Conservation (phyloP, 768 basidiomycete genomes). For the Hericium coralloides region DNA sequence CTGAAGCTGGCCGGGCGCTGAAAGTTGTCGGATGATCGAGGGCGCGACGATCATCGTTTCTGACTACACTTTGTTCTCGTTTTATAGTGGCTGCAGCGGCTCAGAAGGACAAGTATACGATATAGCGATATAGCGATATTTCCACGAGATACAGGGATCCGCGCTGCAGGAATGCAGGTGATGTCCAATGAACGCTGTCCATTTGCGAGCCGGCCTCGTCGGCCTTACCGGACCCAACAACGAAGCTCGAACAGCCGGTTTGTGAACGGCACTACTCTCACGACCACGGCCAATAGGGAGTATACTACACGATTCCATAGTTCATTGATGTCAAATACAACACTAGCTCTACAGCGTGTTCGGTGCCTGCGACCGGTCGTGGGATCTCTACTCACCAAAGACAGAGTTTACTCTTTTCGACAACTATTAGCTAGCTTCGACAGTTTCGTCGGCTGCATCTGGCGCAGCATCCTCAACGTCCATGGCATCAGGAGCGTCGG, state of each 20-base stretch:
- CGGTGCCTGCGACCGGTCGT: too few relatives aligned
- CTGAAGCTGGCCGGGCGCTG: too few relatives aligned
- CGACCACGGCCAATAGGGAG: background rate
- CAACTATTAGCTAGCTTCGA: background rate
- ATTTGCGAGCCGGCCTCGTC: background rate
- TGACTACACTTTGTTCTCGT: too few relatives aligned
- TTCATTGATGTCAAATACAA: too few relatives aligned
- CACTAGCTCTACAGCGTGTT: too few relatives aligned
- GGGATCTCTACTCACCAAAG: too few relatives aligned
- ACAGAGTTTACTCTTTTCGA: background rate
- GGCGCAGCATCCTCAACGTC: constrained; percentile 20
- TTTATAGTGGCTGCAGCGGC: background rate
- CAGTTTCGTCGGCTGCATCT: constrained; percentile 7
- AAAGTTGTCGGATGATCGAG: too few relatives aligned
- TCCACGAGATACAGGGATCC: background rate
- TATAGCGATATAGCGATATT: background rate
- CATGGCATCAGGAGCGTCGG: constrained; percentile 19
- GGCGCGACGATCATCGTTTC: too few relatives aligned
- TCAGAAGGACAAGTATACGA: background rate
- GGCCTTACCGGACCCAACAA: background rate
- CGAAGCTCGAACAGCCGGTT: background rate
- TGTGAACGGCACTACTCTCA: background rate
- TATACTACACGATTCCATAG: too few relatives aligned
- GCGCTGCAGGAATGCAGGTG: background rate
- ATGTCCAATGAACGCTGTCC: background rate